A percentile compares a stretch with the other conserved stretches of the same genome.
Evolutionary conservation across 495 filamentous ascomycete genomes (phyloP).

Genomic region (Staphylotrichum tortipilum): DNA sequence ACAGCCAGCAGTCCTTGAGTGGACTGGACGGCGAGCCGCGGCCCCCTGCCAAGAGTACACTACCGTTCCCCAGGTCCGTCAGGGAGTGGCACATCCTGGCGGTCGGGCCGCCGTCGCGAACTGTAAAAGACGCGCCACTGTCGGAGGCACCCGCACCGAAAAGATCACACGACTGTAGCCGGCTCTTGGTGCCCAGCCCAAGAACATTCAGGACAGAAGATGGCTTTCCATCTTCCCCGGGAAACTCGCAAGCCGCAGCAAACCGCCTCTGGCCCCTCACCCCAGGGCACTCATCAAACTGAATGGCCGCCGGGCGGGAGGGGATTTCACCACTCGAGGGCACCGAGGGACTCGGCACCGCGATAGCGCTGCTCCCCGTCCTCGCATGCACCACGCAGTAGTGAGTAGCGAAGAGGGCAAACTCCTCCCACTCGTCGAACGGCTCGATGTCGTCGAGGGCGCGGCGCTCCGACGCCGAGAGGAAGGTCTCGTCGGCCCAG

Average conservation of each 20-base stretch:
- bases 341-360: neutral
- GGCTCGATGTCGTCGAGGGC: conserved; percentile 61
- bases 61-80: conserved; percentile 44
- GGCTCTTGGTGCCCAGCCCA: conserved; percentile 52
- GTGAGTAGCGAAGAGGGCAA: conserved; percentile 75
- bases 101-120: conserved; percentile 31
- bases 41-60: conserved; percentile 64
- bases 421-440: conserved; percentile 96
- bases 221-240: conserved; percentile 3
- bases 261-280: conserved; percentile 36
- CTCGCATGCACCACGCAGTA: conserved; percentile 72
- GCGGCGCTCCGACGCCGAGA: conserved; percentile 46
- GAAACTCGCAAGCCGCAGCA: conserved; percentile 25
- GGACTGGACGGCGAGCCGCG: conserved; percentile 61
- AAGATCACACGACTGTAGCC: conserved; percentile 53
- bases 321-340: neutral
- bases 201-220: conserved; percentile 38
- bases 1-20: conserved; percentile 64
- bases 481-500: conserved; percentile 60
- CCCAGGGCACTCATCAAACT: conserved; percentile 23
- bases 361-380: conserved; percentile 2
- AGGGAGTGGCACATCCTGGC: conserved; percentile 72
- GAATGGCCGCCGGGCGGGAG: neutral
- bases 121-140: conserved; percentile 11
- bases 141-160: conserved; percentile 31